Percentiles rank a stretch among this genome's conserved stretches.
phyloP scores from a whole-genome alignment of 192 early-diverging fungal genomes.

The Obelidium mucronatum region DNA sequence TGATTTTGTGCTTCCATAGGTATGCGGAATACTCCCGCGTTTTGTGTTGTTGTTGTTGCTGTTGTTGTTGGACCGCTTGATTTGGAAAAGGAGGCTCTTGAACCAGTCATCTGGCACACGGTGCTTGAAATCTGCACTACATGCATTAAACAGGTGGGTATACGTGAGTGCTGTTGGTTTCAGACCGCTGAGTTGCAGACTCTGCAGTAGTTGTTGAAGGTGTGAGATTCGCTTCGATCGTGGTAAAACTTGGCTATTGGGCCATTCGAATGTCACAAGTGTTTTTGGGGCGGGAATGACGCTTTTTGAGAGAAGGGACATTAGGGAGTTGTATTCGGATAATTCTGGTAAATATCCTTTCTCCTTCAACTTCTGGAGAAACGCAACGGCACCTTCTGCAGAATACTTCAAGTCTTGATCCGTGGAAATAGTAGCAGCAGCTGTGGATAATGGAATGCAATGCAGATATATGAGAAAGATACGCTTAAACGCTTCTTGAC shows the following conservation, averaged over 20 bases:
- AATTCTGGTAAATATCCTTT: constrained; percentile 4
- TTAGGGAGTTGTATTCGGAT: constrained; percentile 8
- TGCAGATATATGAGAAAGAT: background rate
- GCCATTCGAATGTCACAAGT: no score
- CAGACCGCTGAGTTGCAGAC: background rate
- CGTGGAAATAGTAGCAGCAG: background rate
- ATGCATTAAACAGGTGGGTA: background rate
- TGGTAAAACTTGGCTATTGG: no score
- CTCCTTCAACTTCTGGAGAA: constrained; percentile 3
- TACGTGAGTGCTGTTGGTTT: background rate
- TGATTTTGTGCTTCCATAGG: background rate
- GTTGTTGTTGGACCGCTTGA: no score
- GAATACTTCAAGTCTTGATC: background rate
- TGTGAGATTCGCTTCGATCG: background rate
- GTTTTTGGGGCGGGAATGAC: no score
- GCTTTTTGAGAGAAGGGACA: constrained; percentile 9
- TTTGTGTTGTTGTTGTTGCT: no score
- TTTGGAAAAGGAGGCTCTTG: background rate
- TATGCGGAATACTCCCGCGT: no score
- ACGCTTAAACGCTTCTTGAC: background rate
- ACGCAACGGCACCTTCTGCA: background rate
- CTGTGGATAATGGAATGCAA: background rate
- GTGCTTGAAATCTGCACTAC: background rate
- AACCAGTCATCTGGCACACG: background rate
- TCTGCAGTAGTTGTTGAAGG: background rate